phyloP scores from a whole-genome alignment of 2,329 filamentous ascomycete species.

The Aspergillus sp. region DNA sequence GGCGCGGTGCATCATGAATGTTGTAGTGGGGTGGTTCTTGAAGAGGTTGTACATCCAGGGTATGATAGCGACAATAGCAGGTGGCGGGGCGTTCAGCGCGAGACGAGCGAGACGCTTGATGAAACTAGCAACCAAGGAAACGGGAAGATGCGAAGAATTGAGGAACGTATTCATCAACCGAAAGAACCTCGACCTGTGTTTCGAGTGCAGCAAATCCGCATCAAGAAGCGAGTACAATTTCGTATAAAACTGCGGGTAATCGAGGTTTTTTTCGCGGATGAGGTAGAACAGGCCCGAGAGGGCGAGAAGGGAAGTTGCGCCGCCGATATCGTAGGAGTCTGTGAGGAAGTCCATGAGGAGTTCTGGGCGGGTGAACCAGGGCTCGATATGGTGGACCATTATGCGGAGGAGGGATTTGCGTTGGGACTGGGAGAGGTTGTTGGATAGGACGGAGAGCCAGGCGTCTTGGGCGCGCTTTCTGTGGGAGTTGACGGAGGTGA shows the following conservation, averaged over 20 bases:
- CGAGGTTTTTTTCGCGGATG: slow-evolving; percentile 86
- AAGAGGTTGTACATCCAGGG: slow-evolving; percentile 96
- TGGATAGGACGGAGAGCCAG: slow-evolving; percentile 71
- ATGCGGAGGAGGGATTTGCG: slow-evolving; percentile 71
- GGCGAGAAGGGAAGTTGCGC: slow-evolving; percentile 78
- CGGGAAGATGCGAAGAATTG: slow-evolving; percentile 83
- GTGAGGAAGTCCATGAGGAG: slow-evolving; percentile 93
- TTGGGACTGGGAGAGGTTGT: slow-evolving; percentile 60
- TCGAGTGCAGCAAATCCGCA: slow-evolving; percentile 79
- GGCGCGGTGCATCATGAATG: slow-evolving; percentile 90
- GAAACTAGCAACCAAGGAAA: slow-evolving; percentile 85
- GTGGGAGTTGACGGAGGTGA: slow-evolving; percentile 62
- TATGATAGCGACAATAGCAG: slow-evolving; percentile 78
- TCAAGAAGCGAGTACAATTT: slow-evolving; percentile 94
- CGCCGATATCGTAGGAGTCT: slow-evolving; percentile 83
- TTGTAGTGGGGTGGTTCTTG: slow-evolving; percentile 80
- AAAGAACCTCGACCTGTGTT: slow-evolving; percentile 89
- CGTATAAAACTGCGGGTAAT: slow-evolving; percentile 88
- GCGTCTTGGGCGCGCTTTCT: slow-evolving; percentile 77
- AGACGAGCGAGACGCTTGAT: slow-evolving; percentile 86
- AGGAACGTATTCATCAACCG: slow-evolving; percentile 87
- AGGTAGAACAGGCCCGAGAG: slow-evolving; percentile 92
- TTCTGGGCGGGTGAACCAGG: slow-evolving; percentile 84
- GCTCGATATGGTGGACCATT: slow-evolving; percentile 71
- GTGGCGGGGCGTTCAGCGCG: slow-evolving; percentile 78